Evolutionary conservation across 495 filamentous ascomycete species (phyloP).

Genomic region (Achaetomiella virescens): DNA sequence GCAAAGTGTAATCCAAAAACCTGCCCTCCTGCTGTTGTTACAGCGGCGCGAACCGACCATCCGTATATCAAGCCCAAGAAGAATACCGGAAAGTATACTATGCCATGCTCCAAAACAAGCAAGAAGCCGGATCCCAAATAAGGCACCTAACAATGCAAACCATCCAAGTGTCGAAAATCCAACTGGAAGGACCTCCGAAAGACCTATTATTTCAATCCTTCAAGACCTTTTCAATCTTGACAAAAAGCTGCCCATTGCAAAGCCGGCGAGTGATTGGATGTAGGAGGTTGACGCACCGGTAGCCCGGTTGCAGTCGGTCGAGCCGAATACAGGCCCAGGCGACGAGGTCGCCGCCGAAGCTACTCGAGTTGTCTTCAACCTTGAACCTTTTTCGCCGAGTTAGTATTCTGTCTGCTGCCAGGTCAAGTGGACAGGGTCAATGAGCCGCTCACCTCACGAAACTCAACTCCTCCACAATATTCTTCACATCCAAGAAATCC

Average conservation of each 20-base stretch:
- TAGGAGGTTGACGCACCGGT: conserved; percentile 66
- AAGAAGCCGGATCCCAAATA: not conserved
- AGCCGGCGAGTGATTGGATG: conserved; percentile 38
- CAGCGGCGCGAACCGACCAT: conserved; percentile 1
- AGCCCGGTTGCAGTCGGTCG: conserved; percentile 70
- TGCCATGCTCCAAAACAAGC: not conserved
- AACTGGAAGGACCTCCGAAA: no score
- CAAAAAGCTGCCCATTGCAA: conserved; percentile 60
- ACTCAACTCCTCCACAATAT: conserved; percentile 40
- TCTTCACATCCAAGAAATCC: conserved; percentile 34
- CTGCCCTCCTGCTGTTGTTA: no score
- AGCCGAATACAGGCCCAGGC: conserved; percentile 88
- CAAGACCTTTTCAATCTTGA: conserved; percentile 50
- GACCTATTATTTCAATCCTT: conserved; percentile 3
- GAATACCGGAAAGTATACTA: not conserved
- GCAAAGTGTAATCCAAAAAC: no score
- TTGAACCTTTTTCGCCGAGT: conserved; percentile 56
- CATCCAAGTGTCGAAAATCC: not conserved
- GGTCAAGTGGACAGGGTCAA: not conserved
- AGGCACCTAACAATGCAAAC: not conserved
- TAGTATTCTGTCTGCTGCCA: not conserved
- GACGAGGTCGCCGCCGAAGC: conserved; percentile 53
- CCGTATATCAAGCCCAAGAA: not conserved
- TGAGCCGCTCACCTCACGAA: conserved; percentile 40
- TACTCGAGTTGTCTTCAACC: conserved; percentile 56